Conservation (phyloP, 768 basidiomycete species). For the Bullera alba region DNA sequence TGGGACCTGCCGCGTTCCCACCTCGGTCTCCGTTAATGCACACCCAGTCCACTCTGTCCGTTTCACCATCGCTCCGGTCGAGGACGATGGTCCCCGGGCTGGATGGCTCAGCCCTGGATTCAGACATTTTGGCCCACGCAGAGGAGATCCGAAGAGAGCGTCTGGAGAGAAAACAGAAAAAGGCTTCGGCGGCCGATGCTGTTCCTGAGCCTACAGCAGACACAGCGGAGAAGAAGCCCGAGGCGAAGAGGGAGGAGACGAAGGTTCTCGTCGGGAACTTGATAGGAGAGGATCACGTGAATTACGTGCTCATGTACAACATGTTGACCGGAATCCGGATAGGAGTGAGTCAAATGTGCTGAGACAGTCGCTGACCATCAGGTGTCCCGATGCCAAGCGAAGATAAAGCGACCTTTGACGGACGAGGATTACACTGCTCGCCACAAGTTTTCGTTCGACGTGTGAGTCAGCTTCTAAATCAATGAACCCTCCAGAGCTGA, state of each 20-base stretch:
- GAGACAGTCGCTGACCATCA: constrained; percentile 38
- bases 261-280: constrained; percentile 80
- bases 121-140: constrained; percentile 80
- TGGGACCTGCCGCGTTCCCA: background rate
- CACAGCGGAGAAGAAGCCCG: background rate
- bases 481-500: constrained; percentile 6
- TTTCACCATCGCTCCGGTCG: constrained; percentile 10
- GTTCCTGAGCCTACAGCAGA: constrained; percentile 3
- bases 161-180: constrained; percentile 58
- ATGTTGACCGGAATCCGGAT: constrained; percentile 98
- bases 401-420: constrained; percentile 75
- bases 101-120: constrained; percentile 51
- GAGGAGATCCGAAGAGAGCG: constrained; percentile 79
- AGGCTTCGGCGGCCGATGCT: constrained; percentile 8
- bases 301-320: constrained; percentile 99
- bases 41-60: constrained; percentile 26
- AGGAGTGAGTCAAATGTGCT: constrained; percentile 56
- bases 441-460: constrained; percentile 96
- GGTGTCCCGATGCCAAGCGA: constrained; percentile 95
- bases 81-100: constrained; percentile 36
- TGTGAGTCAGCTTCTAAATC: constrained; percentile 57
- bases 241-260: constrained; percentile 45
- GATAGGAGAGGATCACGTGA: constrained; percentile 96
- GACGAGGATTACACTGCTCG: constrained; percentile 77
- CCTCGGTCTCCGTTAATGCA: constrained; percentile 31